Conservation (phyloP, 345 rosid species). For the Boechera divaricarpa region DNA sequence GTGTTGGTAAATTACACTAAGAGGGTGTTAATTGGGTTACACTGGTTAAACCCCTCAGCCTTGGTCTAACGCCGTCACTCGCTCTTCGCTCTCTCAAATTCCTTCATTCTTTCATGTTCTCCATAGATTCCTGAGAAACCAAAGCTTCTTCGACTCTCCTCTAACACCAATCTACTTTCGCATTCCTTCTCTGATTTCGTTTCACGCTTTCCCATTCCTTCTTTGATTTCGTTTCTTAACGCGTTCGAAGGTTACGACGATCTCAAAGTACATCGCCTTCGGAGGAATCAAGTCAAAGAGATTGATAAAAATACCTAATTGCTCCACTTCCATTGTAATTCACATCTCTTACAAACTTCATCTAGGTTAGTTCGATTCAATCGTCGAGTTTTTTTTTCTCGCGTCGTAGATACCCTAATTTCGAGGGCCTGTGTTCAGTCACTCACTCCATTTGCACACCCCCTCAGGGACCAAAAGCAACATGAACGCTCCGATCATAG, state of each 20-base stretch:
- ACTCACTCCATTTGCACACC: constrained; percentile 6
- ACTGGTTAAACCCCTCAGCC: background rate
- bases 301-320: constrained; percentile 16
- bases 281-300: constrained; percentile 6
- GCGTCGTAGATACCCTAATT: constrained; percentile 37
- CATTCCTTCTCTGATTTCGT: background rate
- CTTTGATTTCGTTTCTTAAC: background rate
- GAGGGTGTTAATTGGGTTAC: too few relatives aligned
- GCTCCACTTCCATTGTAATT: background rate
- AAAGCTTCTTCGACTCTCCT: constrained; percentile 18
- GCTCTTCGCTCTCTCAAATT: background rate
- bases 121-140: background rate
- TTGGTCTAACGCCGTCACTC: background rate
- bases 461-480: background rate
- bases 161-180: background rate
- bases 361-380: background rate
- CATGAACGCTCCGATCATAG: constrained; percentile 48
- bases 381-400: background rate
- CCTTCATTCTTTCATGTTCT: background rate
- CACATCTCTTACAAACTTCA: background rate
- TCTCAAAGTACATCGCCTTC: background rate
- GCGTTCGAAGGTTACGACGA: background rate
- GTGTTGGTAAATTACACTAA: too few relatives aligned
- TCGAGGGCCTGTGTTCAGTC: background rate
- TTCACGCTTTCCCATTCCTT: background rate